These are phyloP conservation scores for Infundibulicybe gibba DNA, from an alignment of 768 basidiomycete species.

Conservation along the genomic window DNA sequence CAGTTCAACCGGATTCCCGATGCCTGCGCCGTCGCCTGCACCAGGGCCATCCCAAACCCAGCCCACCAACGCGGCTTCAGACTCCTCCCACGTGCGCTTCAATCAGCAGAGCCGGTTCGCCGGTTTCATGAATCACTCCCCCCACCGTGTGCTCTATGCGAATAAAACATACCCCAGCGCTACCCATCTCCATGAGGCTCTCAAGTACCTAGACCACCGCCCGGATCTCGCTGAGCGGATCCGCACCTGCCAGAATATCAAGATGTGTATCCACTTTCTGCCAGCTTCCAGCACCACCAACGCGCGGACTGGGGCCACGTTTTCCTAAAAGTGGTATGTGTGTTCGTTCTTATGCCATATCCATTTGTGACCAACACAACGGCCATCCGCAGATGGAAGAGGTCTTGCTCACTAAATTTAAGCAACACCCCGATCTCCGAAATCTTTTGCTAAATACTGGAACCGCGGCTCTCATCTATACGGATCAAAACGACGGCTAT, in stretches of 20 bases:
- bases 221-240: conserved; percentile 58
- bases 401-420: conserved; percentile 64
- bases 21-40: conserved; percentile 2
- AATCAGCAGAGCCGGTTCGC: conserved; percentile 33
- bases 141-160: conserved; percentile 54
- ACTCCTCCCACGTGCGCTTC: conserved; percentile 33
- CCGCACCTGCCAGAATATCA: conserved; percentile 30
- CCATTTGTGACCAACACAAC: too few species aligned
- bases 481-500: conserved; percentile 51
- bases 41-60: conserved; percentile 1
- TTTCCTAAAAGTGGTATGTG: conserved; percentile 47
- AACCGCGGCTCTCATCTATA: conserved; percentile 45
- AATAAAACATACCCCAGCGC: conserved; percentile 63
- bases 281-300: conserved; percentile 22
- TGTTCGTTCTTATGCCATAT: background rate
- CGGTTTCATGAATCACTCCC: conserved; percentile 66
- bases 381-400: conserved; percentile 54
- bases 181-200: conserved; percentile 72
- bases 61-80: background rate
- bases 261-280: conserved; percentile 32
- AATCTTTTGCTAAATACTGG: conserved; percentile 52
- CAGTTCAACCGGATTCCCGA: too few species aligned
- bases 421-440: conserved; percentile 62
- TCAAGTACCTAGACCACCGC: conserved; percentile 55
- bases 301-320: conserved; percentile 57